phyloP scores from a whole-genome alignment of 768 basidiomycete species.

The Boletus patriciae region DNA sequence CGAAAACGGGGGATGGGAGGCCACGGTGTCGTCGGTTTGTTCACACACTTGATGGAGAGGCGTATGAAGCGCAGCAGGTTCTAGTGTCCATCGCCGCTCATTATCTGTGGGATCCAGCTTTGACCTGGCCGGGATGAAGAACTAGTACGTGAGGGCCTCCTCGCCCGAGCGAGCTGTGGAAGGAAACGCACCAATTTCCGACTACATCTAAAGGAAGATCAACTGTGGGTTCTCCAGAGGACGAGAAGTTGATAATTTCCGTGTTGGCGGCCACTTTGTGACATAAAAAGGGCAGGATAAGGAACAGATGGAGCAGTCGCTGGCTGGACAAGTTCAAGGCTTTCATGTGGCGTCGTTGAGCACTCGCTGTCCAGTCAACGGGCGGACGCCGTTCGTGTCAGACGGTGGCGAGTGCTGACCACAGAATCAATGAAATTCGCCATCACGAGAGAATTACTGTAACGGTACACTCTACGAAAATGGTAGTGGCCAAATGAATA shows the following conservation, averaged over 20 bases:
- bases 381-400: constrained; percentile 5
- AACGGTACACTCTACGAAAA: constrained; percentile 4
- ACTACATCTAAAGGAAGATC: constrained; percentile 19
- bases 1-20: constrained; percentile 7
- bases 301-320: constrained; percentile 15
- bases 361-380: constrained; percentile 19
- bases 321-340: constrained; percentile 4
- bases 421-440: constrained; percentile 16
- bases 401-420: constrained; percentile 9
- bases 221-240: constrained; percentile 23
- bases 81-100: constrained; percentile 39
- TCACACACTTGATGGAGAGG: constrained; percentile 40
- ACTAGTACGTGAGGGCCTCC: background rate
- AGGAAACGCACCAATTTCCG: constrained; percentile 32
- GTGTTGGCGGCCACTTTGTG: constrained; percentile 51
- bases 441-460: constrained; percentile 7
- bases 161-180: constrained; percentile 18
- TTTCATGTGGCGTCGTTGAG: constrained; percentile 19
- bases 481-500: constrained; percentile 10
- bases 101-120: constrained; percentile 34
- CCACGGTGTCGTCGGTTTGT: background rate
- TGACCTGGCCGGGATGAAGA: constrained; percentile 36
- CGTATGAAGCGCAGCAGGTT: constrained; percentile 44
- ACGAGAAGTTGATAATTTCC: constrained; percentile 61
- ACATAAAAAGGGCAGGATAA: constrained; percentile 22